Evolutionary conservation across 1,139 yeast genomes (phyloP), one percentile per base, ranked within the genome.

Genomic region (Torulaspora pretoriensis): DNA sequence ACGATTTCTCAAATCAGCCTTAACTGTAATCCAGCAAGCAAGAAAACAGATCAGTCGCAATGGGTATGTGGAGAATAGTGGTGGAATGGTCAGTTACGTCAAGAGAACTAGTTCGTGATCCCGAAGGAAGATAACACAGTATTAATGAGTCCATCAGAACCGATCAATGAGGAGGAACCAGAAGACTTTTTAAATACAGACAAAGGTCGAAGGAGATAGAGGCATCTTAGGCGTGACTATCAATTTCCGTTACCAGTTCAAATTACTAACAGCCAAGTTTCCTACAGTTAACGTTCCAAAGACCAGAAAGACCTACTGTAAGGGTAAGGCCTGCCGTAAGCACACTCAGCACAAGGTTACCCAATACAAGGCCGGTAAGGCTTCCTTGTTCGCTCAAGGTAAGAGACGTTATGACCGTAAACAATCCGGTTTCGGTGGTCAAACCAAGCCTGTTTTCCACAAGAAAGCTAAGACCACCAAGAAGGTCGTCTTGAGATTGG

Each of bases 381-480:
- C 97, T 73, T 90, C 97, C 63, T 83, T 90, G 70, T 89, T 82
- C 73, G 97, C 97, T 67, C 97, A 92, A 81, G 99, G 99, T 84
- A 94, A 94, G 90, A 88, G 99, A 83, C 90, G 99, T 82, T 92
- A 92, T 81, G 98, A 94, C 94, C 95, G 99, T 78, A 92, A 92
- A 80, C 98, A 92, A 81, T 75, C 87, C 71, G 99, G 99, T 88
- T 92, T 82, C 79, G 99, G 99, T 87, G 99, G 99, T 87, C 99
- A 92, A 81, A 92, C 98, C 79, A 92, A 89, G 83, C 98, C 86
- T 73, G 87, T 94, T 78, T 92, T 92, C 97, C 97, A 89, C 88
- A 92, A 92, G 86, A 94, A 92, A 78, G 99, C 99, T 68, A 92
- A 92, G 90, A 92, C 98, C 67, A 92, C 99, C 83, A 92, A 92